These are phyloP conservation scores for Lippia alba DNA, from an alignment of 305 asterid genomes.

Conservation along the genomic window DNA sequence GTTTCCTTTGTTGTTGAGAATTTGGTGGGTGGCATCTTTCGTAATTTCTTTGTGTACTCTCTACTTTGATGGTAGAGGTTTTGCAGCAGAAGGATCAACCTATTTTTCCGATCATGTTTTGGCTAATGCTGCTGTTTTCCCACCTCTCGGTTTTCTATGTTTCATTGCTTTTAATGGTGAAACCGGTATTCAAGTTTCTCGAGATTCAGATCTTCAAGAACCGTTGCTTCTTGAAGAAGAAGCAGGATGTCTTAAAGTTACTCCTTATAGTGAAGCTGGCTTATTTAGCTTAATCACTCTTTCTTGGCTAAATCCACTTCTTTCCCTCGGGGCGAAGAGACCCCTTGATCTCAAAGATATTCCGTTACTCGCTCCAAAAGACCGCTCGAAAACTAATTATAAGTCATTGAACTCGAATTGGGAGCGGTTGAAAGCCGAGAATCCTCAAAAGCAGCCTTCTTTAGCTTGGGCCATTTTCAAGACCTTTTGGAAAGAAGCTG, in stretches of 20 bases:
- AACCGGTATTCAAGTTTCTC: slow-evolving; percentile 62
- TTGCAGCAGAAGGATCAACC: slow-evolving; percentile 58
- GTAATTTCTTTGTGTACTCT: slow-evolving; percentile 55
- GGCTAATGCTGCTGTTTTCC: slow-evolving; percentile 66
- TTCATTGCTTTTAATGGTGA: slow-evolving; percentile 71
- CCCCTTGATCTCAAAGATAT: slow-evolving; percentile 93
- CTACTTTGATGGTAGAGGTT: slow-evolving; percentile 72
- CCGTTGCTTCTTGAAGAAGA: slow-evolving; percentile 82
- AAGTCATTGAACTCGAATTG: slow-evolving; percentile 78
- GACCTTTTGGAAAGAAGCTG: slow-evolving; percentile 95
- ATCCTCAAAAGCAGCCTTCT: slow-evolving; percentile 64
- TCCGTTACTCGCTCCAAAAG: slow-evolving; percentile 84
- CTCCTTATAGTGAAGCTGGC: slow-evolving; percentile 90
- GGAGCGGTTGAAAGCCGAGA: slow-evolving; percentile 80
- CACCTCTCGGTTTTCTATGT: slow-evolving; percentile 76
- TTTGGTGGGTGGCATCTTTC: slow-evolving; percentile 92
- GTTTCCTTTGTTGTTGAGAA: slow-evolving; percentile 67
- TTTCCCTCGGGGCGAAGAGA: slow-evolving; percentile 87
- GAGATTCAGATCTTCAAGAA: slow-evolving; percentile 73
- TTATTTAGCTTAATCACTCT: slow-evolving; percentile 82
- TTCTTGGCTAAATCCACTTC: slow-evolving; percentile 96
- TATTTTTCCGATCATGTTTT: slow-evolving; percentile 68
- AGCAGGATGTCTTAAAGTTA: slow-evolving; percentile 87
- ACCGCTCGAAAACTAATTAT: slow-evolving; percentile 88
- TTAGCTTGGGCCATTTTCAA: slow-evolving; percentile 91